phyloP scores from a whole-genome alignment of 805 yeast species.

The Starmerella bombi region DNA sequence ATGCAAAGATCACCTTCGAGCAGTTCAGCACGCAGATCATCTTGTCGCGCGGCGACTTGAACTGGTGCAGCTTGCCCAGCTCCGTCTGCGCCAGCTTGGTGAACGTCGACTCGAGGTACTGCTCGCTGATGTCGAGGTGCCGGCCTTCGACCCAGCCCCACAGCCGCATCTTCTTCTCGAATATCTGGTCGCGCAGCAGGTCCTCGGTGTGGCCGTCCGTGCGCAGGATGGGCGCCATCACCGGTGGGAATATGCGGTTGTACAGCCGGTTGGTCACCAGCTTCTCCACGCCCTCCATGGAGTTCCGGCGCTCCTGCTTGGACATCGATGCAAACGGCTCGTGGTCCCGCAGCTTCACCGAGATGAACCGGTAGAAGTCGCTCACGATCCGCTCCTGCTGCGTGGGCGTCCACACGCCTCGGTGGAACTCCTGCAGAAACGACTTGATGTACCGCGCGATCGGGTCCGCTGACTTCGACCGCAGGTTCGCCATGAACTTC shows the following conservation, averaged over 20 bases:
- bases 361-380: slow-evolving; percentile 67
- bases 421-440: slow-evolving; percentile 62
- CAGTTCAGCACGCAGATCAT: slow-evolving; percentile 81
- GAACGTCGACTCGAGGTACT: slow-evolving; percentile 39
- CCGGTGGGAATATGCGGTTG: slow-evolving; percentile 67
- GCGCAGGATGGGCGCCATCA: slow-evolving; percentile 34
- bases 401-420: slow-evolving; percentile 52
- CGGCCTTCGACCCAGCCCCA: slow-evolving; percentile 60
- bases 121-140: slow-evolving; percentile 61
- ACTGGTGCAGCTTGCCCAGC: slow-evolving; percentile 61
- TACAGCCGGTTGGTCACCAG: slow-evolving; percentile 79
- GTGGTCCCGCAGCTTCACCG: slow-evolving; percentile 28
- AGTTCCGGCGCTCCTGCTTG: slow-evolving; percentile 49
- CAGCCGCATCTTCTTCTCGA: slow-evolving; percentile 42
- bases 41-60: slow-evolving; percentile 89
- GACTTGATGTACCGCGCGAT: slow-evolving; percentile 74
- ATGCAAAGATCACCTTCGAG: slow-evolving; percentile 83
- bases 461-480: slow-evolving; percentile 71
- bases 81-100: slow-evolving; percentile 59
- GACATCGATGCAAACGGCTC: slow-evolving; percentile 50
- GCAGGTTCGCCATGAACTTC: slow-evolving; percentile 55
- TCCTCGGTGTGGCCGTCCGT: slow-evolving; percentile 51
- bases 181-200: slow-evolving; percentile 42
- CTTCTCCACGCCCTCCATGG: slow-evolving; percentile 86
- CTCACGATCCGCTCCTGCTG: slow-evolving; percentile 67